Percentiles rank a stretch among this genome's conserved stretches.
Conservation (phyloP, 1,139 yeast genomes). For the Pichia sorboxylosa region DNA sequence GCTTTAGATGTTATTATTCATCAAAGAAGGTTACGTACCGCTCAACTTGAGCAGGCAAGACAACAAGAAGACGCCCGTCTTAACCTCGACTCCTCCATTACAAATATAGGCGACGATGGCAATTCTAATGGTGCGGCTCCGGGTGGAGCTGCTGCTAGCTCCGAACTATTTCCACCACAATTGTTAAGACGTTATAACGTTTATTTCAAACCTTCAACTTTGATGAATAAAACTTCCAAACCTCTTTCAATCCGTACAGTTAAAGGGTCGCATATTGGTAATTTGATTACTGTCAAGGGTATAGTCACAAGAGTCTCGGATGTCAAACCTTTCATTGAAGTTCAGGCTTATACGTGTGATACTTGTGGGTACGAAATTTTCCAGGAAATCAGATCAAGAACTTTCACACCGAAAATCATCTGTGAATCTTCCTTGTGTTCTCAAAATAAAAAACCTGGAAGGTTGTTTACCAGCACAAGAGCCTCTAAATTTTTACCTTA, state of each 20-base stretch:
- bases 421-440: constrained; percentile 77
- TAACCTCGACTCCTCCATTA: constrained; percentile 23
- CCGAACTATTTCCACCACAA: constrained; percentile 63
- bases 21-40: constrained; percentile 77
- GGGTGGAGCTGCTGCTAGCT: constrained; percentile 10
- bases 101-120: constrained; percentile 9
- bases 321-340: constrained; percentile 85
- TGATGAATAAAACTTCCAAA: constrained; percentile 31
- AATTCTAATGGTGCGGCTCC: constrained; percentile 22
- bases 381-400: constrained; percentile 81
- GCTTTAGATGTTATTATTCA: constrained; percentile 87
- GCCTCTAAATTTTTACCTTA: constrained; percentile 92
- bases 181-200: constrained; percentile 78
- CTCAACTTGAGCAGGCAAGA: constrained; percentile 57
- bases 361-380: constrained; percentile 94
- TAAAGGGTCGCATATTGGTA: constrained; percentile 75
- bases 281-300: constrained; percentile 81
- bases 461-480: constrained; percentile 83
- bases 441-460: constrained; percentile 75
- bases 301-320: constrained; percentile 93
- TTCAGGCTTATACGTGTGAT: constrained; percentile 94
- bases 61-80: constrained; percentile 35
- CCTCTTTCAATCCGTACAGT: constrained; percentile 84
- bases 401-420: constrained; percentile 75
- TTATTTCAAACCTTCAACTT: constrained; percentile 71